Base-by-base conservation (phyloP, 1,284 basidiomycete genomes). In the Heterobasidion annosum region DNA sequence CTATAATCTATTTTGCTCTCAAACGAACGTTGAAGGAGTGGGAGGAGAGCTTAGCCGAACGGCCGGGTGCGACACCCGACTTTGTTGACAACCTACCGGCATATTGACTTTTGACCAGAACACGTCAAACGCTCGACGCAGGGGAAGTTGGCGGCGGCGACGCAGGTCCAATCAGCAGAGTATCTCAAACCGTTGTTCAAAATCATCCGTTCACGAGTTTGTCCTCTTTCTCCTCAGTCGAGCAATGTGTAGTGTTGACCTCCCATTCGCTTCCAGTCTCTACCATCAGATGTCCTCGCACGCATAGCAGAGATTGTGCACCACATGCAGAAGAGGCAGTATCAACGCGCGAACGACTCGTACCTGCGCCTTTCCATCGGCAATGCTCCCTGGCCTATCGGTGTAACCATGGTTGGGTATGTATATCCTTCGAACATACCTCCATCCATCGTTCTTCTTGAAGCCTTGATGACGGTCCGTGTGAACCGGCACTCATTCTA, bases 311-410 rank as follows among this genome's bases (percentile, higher is more conserved):
- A 99, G 69, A 97, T 99, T 57, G 91, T 98, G 2, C 91, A 98
- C 65, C 76, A 93, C 70, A 94, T 98, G 90, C 97, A 99, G 68
- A 88, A 82, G 61, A 84, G 97, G 33, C 83, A 95, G 68, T 99
- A 99, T 65, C 89, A 97, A 64, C 82, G 78, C 56, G 97, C 97
- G 0, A 99, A 99, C 65, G 97, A 99, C 67, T 88, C 94, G 0
- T 99, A 99, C 69, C 81, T 99, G 15, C 88, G 96, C 25, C 75
- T 99, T 35, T 95, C 91, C 3, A 99, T 99, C 58, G 97, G 97
- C 15, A 99, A 98, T 66, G 96, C 97, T 0, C 95, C 97, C 1
- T 99, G 97, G 97, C 97, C 97, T 0, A 98, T 99, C 65, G 97
- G 97, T 54, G 97, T 99, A 5, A 99, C 97, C 56, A 96, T 96